Evolutionary conservation across 208 protist genomes (phyloP).

Genomic region (Vickermania spadyakhi): DNA sequence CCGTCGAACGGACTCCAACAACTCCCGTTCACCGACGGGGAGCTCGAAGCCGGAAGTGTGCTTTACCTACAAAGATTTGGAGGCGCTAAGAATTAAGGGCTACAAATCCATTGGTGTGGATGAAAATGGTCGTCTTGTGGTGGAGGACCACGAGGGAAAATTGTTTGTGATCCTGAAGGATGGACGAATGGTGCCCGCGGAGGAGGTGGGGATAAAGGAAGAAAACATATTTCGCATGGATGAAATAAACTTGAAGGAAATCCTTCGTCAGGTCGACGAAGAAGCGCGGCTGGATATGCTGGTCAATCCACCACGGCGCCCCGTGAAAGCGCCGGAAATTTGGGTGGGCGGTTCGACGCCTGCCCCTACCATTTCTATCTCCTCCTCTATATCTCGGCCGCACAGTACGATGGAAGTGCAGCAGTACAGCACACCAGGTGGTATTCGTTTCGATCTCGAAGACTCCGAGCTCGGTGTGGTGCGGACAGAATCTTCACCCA

Average conservation of each 20-base stretch:
- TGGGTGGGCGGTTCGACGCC: constrained; percentile 2
- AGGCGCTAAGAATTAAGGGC: not conserved
- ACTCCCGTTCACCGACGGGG: not conserved
- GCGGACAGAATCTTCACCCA: not conserved
- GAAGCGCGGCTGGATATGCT: not conserved
- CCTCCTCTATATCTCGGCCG: constrained; percentile 10
- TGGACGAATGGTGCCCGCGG: not conserved
- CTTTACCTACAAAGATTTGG: not conserved
- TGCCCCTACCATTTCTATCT: constrained; percentile 12
- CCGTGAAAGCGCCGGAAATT: not conserved
- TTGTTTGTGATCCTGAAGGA: not conserved
- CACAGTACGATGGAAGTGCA: not conserved
- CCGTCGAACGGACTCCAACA: not conserved
- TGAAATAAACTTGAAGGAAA: not conserved
- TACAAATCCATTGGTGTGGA: not conserved
- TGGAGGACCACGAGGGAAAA: not conserved
- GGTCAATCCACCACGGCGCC: not conserved
- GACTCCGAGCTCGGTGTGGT: constrained; percentile 3
- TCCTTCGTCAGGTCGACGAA: not conserved
- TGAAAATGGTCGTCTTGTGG: not conserved
- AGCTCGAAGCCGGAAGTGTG: not conserved
- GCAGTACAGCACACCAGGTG: constrained; percentile 7
- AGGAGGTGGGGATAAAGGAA: not conserved
- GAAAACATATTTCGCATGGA: not conserved
- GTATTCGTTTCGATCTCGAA: constrained; percentile 9